Evolutionary conservation across 2,329 filamentous ascomycete species (phyloP).

Genomic region (Apiospora aurea): DNA sequence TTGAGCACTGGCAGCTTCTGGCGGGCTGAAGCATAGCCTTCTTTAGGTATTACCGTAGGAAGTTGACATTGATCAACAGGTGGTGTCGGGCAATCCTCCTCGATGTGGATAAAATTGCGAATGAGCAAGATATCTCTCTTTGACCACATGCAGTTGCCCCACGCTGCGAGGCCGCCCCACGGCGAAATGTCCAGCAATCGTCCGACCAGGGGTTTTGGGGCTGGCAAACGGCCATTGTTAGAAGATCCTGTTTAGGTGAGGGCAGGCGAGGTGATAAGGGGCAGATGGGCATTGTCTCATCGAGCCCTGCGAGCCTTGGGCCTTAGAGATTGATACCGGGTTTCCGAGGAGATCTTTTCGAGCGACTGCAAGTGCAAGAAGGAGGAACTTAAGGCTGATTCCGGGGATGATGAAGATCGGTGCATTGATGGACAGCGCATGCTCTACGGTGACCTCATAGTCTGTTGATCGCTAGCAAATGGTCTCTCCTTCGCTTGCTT

Average conservation of each 20-base stretch:
- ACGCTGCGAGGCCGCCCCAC: not conserved
- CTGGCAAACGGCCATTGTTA: not conserved
- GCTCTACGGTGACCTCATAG: constrained; percentile 15
- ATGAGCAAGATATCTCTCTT: not conserved
- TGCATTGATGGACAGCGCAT: constrained; percentile 7
- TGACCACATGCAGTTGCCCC: not conserved
- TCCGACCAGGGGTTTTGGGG: not conserved
- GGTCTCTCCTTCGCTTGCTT: not conserved
- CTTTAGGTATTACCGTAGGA: not conserved
- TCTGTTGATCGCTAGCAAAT: constrained; percentile 18
- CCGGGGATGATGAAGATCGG: constrained; percentile 1
- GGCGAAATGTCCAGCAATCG: constrained; percentile 16
- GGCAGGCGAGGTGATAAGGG: not conserved
- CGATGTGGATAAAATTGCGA: constrained; percentile 10
- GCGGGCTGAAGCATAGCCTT: not conserved
- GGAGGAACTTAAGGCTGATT: not conserved
- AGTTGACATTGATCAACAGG: not conserved
- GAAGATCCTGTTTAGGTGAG: not conserved
- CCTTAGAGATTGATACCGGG: not conserved
- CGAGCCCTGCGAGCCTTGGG: not conserved
- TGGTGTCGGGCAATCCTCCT: not conserved
- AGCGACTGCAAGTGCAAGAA: not conserved
- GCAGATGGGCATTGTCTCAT: not conserved
- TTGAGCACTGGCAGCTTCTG: not conserved
- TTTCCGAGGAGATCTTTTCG: not conserved